Conservation (phyloP, 768 basidiomycete species). For the Gautieria morchelliformis region DNA sequence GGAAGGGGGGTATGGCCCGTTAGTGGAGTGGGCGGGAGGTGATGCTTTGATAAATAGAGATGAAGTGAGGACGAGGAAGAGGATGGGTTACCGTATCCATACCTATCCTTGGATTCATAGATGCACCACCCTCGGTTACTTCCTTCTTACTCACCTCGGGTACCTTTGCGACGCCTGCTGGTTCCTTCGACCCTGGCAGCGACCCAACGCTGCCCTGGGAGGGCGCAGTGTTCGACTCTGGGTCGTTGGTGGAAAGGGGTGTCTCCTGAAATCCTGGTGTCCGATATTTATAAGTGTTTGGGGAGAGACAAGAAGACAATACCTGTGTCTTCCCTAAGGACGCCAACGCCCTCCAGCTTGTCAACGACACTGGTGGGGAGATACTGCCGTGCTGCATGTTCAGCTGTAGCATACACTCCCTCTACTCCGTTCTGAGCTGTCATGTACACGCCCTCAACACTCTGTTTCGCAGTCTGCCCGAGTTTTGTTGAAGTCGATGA, state of each 20-base stretch:
- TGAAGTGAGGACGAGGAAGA: not conserved
- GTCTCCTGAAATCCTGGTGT: not conserved
- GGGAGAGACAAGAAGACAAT: not conserved
- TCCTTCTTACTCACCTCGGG: constrained; percentile 33
- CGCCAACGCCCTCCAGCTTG: constrained; percentile 1
- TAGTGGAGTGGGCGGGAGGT: not conserved
- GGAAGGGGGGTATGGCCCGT: not conserved
- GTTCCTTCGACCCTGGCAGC: constrained; percentile 36
- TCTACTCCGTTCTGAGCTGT: not conserved
- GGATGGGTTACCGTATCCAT: not conserved
- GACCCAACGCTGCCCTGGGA: constrained; percentile 19
- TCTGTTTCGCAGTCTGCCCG: not conserved
- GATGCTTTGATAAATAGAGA: not conserved
- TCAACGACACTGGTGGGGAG: not conserved
- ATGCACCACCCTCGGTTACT: not conserved
- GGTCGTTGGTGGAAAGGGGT: not conserved
- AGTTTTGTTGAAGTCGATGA: not conserved
- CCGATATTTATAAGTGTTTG: too few species aligned
- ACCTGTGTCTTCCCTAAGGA: not conserved
- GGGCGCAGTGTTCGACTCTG: not conserved
- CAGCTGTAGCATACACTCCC: not conserved
- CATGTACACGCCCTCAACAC: not conserved
- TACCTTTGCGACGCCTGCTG: constrained; percentile 37
- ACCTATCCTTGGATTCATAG: too few species aligned
- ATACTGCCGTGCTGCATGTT: constrained; percentile 4